Conservation (phyloP, 306 rosid species). For the Casuarina cunninghamiana region DNA sequence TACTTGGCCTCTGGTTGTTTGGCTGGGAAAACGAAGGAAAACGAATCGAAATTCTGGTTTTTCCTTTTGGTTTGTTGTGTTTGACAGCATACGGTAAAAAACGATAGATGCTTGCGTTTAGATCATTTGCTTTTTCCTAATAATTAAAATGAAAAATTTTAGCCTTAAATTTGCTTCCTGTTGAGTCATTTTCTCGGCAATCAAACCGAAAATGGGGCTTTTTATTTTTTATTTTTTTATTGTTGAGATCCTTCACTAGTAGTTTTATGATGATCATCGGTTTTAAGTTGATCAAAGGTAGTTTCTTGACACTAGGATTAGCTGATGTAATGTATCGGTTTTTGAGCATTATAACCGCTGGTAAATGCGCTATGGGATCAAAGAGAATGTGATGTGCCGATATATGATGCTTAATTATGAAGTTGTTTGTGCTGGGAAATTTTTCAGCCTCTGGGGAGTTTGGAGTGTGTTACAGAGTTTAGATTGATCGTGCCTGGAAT, state of each 20-base stretch:
- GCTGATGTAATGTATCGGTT: background rate
- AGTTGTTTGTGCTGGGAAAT: background rate
- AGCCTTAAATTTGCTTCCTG: background rate
- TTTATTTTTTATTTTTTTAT: background rate
- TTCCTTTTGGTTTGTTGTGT: background rate
- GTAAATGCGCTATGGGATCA: background rate
- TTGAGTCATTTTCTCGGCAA: background rate
- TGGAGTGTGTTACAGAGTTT: no score
- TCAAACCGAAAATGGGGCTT: background rate
- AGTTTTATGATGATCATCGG: background rate
- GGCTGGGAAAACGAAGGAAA: background rate
- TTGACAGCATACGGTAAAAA: background rate
- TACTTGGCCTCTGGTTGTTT: conserved; percentile 5
- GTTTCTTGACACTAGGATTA: background rate
- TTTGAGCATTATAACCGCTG: background rate
- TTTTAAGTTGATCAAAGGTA: background rate
- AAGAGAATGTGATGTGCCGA: background rate
- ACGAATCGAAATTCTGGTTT: background rate
- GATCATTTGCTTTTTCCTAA: background rate
- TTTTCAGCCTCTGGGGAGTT: no score
- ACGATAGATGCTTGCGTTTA: background rate
- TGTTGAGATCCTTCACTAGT: background rate
- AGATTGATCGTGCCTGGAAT: background rate
- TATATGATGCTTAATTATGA: background rate
- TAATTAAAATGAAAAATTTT: background rate